Percentiles rank a stretch among this genome's conserved stretches.
Conservation (phyloP, 1,284 basidiomycete genomes). For the Ustilago sp. region DNA sequence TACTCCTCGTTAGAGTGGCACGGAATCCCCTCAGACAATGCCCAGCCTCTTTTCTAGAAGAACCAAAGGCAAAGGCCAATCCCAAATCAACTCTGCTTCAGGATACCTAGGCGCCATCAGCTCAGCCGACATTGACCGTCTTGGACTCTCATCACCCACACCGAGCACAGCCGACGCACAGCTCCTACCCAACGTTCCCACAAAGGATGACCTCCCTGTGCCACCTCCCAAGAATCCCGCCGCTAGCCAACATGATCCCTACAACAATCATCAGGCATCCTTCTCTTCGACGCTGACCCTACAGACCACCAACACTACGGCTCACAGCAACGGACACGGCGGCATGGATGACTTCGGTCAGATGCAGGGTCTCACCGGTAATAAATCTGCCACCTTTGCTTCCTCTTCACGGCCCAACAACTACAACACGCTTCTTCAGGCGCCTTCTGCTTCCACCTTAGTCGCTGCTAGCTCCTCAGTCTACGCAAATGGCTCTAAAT, state of each 20-base stretch:
- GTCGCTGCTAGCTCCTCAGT: constrained; percentile 6
- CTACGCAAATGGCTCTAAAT: constrained; percentile 4
- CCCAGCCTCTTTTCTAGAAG: constrained; percentile 45
- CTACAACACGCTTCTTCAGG: background rate
- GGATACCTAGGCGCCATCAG: constrained; percentile 28
- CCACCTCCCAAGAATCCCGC: constrained; percentile 23
- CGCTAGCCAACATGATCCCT: constrained; percentile 1
- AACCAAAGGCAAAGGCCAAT: constrained; percentile 19
- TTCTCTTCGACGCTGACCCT: background rate
- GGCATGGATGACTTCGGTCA: constrained; percentile 35
- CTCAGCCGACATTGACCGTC: constrained; percentile 42
- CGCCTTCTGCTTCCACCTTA: constrained; percentile 10
- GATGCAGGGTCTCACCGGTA: background rate
- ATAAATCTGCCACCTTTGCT: constrained; percentile 15
- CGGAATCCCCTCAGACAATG: constrained; percentile 26
- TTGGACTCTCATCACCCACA: constrained; percentile 38
- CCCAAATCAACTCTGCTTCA: constrained; percentile 7
- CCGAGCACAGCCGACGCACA: constrained; percentile 44
- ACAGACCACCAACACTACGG: background rate
- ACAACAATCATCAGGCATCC: constrained; percentile 13
- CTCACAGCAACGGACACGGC: background rate
- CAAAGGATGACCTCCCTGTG: constrained; percentile 40
- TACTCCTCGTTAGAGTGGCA: constrained; percentile 4
- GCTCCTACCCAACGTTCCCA: constrained; percentile 36
- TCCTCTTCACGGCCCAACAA: constrained; percentile 5